These are phyloP conservation scores for Termitomyces sp. DNA, from an alignment of 768 basidiomycete genomes.

Conservation along the genomic window DNA sequence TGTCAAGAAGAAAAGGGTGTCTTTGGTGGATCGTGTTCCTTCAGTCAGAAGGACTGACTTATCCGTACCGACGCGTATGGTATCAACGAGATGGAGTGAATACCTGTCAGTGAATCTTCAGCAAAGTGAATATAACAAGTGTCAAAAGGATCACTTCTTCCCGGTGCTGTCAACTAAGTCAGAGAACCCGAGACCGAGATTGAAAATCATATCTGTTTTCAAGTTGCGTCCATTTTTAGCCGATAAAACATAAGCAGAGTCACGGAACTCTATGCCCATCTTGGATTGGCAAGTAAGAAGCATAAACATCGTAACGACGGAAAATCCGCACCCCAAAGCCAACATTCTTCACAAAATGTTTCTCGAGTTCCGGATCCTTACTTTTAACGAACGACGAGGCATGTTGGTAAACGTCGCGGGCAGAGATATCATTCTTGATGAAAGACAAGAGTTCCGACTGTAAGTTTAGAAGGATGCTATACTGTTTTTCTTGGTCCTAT, in stretches of 20 bases:
- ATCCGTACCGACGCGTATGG: constrained; percentile 70
- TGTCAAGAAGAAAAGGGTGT: constrained; percentile 83
- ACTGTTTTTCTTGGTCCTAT: constrained; percentile 91
- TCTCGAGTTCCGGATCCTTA: constrained; percentile 81
- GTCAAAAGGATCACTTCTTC: constrained; percentile 56
- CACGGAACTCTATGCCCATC: constrained; percentile 96
- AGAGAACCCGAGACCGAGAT: constrained; percentile 80
- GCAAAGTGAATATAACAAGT: neutral
- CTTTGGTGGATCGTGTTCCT: constrained; percentile 79
- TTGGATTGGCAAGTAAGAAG: constrained; percentile 24
- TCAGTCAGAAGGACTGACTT: constrained; percentile 74
- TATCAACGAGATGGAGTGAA: constrained; percentile 85
- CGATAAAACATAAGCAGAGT: constrained; percentile 79
- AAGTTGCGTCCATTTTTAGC: constrained; percentile 73
- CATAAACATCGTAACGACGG: neutral
- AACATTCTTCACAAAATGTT: constrained; percentile 81
- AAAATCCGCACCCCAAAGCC: constrained; percentile 74
- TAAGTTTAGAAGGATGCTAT: constrained; percentile 71
- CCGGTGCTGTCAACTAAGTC: constrained; percentile 75
- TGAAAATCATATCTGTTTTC: constrained; percentile 81
- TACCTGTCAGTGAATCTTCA: constrained; percentile 49
- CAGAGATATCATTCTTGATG: constrained; percentile 74
- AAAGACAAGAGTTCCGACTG: constrained; percentile 72
- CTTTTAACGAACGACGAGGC: constrained; percentile 67
- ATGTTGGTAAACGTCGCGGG: constrained; percentile 81